Evolutionary conservation across 805 yeast species (phyloP).

Genomic region (Metschnikowia peoriensis): DNA sequence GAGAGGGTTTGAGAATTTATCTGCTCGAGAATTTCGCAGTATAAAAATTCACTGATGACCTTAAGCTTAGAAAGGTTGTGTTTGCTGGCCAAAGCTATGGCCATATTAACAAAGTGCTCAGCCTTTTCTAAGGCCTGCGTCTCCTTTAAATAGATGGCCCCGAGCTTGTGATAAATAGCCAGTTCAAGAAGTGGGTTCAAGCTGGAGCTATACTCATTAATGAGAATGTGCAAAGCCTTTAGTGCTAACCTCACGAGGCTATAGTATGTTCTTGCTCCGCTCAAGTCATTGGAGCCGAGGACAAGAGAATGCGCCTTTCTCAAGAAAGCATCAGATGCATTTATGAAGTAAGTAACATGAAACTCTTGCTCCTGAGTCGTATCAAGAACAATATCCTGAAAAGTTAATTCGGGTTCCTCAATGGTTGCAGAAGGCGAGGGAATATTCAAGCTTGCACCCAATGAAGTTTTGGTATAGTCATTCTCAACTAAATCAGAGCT

Average conservation of each 20-base stretch:
- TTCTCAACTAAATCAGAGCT: background rate
- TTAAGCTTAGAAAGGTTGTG: conserved; percentile 21
- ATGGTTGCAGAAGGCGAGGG: background rate
- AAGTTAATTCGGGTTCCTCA: background rate
- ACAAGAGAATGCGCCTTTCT: conserved; percentile 15
- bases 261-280: conserved; percentile 14
- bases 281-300: conserved; percentile 11
- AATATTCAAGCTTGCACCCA: no score
- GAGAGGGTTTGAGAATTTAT: conserved; percentile 10
- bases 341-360: conserved; percentile 10
- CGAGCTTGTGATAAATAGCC: conserved; percentile 33
- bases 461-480: background rate
- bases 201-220: conserved; percentile 25
- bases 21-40: conserved; percentile 35
- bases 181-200: conserved; percentile 35
- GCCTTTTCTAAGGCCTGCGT: conserved; percentile 43
- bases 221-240: conserved; percentile 19
- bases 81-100: conserved; percentile 29
- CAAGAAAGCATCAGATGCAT: conserved; percentile 13
- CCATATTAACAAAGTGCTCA: conserved; percentile 33
- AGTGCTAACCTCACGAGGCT: conserved; percentile 13
- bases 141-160: conserved; percentile 39
- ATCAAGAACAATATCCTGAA: conserved; percentile 1
- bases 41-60: conserved; percentile 35
- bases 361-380: conserved; percentile 3